A percentile compares a stretch with the other conserved stretches of the same genome.
These are phyloP conservation scores for Clarkia xantiana DNA, from an alignment of 345 rosid genomes.

Conservation along the genomic window DNA sequence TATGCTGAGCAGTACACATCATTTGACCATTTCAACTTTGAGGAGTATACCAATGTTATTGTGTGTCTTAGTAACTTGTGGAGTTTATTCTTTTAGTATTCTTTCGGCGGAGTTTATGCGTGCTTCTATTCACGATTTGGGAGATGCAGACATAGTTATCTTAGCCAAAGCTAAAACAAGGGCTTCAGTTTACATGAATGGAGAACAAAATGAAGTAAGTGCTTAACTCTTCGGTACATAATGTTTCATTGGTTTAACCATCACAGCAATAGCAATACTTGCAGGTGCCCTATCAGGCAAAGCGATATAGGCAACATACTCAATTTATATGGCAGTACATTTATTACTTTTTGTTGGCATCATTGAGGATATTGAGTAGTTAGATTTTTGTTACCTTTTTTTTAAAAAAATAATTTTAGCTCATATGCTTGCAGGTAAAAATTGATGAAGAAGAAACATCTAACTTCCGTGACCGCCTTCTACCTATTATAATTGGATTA, in stretches of 20 bases:
- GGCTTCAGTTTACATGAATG: slow-evolving; percentile 39
- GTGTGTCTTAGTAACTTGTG: slow-evolving; percentile 16
- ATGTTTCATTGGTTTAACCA: neutral
- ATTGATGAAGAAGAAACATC: slow-evolving; percentile 11
- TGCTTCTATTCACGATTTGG: slow-evolving; percentile 66
- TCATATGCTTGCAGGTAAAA: slow-evolving; percentile 5
- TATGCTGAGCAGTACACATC: too few species aligned
- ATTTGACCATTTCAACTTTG: too few species aligned
- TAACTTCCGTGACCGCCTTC: slow-evolving; percentile 11
- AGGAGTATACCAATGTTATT: neutral
- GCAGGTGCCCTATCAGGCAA: too few species aligned
- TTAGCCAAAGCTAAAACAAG: slow-evolving; percentile 58
- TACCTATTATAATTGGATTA: slow-evolving; percentile 12
- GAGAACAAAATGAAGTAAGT: slow-evolving; percentile 52
- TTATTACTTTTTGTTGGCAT: too few species aligned
- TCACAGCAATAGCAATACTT: too few species aligned
- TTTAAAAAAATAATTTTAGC: neutral
- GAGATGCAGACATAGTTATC: slow-evolving; percentile 45
- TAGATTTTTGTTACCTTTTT: too few species aligned
- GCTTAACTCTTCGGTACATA: neutral
- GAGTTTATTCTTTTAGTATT: slow-evolving; percentile 43
- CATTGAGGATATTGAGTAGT: too few species aligned
- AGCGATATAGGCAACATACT: too few species aligned
- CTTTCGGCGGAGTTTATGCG: slow-evolving; percentile 91
- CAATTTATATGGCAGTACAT: too few species aligned